Evolutionary conservation across 768 basidiomycete genomes (phyloP), one percentile per base, ranked within the genome.

Genomic region (Lanmaoa pseudosensibilis): DNA sequence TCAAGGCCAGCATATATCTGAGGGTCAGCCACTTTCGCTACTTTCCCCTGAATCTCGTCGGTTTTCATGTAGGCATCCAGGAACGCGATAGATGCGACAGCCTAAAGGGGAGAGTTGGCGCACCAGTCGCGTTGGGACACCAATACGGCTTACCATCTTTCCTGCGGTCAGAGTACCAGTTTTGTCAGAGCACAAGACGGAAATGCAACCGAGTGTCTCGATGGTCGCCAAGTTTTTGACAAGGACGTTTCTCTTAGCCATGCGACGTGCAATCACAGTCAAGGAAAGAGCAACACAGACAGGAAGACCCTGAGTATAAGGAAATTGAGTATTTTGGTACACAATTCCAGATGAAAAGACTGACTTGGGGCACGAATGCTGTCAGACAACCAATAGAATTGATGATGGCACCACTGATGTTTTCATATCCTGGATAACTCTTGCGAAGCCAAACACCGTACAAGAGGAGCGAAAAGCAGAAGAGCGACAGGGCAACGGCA

Each of bases 141-240:
- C 15, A 44, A 53, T 16, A 6, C 3, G 18, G 39, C 67, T 59
- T 49, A 70, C 75, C 83, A 83, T 84, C 58, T 73, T 73, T 25
- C 77, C 79, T 44, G 78, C 66, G 1, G 79, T 83, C 34, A 83
- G 65, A 12, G 79, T 82, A n/a, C 80, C 80, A 1, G 78, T 78
- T 56, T 84, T 84, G 69, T 84, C 83, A 6, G 80, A 79, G 63
- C 80, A 81, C 21, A 84, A 54, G 36, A 82, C 77, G 18, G 78
- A 77, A 57, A 84, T 80, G 19, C 74, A 72, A 0, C 82, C 82
- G 3, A 83, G 73, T 0, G 80, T 80, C 59, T 83, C 82, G 49
- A 84, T 79, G 1, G 78, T 83, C 37, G 78, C 77, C 56, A 83
- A 69, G 46, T 76, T 78, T 61, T 82, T 82, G 56, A 81, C 80